Evolutionary conservation across 306 rosid species (phyloP).

Genomic region (Lathyrus oleraceus): DNA sequence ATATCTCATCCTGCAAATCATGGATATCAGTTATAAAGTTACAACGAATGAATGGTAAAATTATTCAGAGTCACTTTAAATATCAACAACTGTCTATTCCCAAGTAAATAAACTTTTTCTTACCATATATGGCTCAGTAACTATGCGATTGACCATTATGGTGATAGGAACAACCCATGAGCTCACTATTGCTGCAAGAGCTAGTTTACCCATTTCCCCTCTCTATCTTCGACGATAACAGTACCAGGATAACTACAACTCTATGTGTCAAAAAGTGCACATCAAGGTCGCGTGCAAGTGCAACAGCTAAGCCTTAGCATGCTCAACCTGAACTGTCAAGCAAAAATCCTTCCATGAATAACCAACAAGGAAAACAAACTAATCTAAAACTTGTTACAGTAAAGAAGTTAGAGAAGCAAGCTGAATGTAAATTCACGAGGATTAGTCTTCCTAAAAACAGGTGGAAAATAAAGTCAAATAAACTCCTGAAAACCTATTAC

Average conservation of each 20-base stretch:
- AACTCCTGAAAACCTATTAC: background rate
- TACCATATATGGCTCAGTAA: constrained; percentile 89
- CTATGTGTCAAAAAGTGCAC: constrained; percentile 9
- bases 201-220: constrained; percentile 62
- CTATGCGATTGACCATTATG: constrained; percentile 58
- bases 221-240: constrained; percentile 18
- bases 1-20: constrained; percentile 85
- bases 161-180: constrained; percentile 75
- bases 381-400: background rate
- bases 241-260: constrained; percentile 1
- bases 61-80: constrained; percentile 15
- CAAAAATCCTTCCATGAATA: background rate
- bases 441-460: background rate
- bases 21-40: background rate
- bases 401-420: background rate
- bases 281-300: constrained; percentile 6
- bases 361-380: background rate
- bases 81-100: background rate
- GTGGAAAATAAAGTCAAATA: background rate
- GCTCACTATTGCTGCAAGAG: constrained; percentile 71
- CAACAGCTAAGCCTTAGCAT: constrained; percentile 4
- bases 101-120: background rate
- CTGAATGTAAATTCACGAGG: background rate
- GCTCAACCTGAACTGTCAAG: constrained; percentile 24
- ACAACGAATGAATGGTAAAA: constrained; percentile 15